Evolutionary conservation across 2,329 filamentous ascomycete species (phyloP), one percentile per base, ranked within the genome.

Genomic region (Cytospora piceae): DNA sequence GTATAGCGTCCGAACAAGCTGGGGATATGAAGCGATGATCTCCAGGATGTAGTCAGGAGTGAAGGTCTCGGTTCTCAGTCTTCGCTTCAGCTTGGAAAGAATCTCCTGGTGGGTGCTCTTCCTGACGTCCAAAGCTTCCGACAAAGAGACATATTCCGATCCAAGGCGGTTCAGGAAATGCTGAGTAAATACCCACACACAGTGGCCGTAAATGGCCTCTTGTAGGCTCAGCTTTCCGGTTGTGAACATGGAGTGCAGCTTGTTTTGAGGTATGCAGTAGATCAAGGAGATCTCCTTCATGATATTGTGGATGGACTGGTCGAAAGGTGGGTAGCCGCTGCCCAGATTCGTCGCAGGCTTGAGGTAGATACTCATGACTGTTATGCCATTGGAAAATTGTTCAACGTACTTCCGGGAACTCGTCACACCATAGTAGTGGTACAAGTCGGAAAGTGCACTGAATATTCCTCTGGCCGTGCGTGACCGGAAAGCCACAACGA

Each of bases 361-460:
- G 67, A 99, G 85, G 79, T 99, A 99, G 69, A 97, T 87, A 72
- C 93, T 97, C 85, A 98, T 96, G 78, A 98, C 91, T 17, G 93
- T 96, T 76, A 97, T 96, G 68, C 95, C 95, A 78, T 99, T 99
- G 74, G 94, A 95, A 83, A 99, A 99, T 80, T 98, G 95, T 80
- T 99, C 92, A 57, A 99, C 91, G 75, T 99, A 99, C 82, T 99
- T 99, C 72, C 95, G 87, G 32, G 95, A 95, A 74, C 92, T 96
- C 2, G 95, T 99, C 68, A 98, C 86, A 53, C 95, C 94, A 75
- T 99, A 99, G 86, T 97, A 98, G 81, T 99, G 95, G 82, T 99
- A 99, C 46, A 99, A 83, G 77, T 98, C 94, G 70, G 92, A 96
- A 72, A 99, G 81, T 32, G 95, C 93, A 72, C 94, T 97, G 85